phyloP scores from a whole-genome alignment of 2,329 filamentous ascomycete species.

The Penicillium janthinellum region DNA sequence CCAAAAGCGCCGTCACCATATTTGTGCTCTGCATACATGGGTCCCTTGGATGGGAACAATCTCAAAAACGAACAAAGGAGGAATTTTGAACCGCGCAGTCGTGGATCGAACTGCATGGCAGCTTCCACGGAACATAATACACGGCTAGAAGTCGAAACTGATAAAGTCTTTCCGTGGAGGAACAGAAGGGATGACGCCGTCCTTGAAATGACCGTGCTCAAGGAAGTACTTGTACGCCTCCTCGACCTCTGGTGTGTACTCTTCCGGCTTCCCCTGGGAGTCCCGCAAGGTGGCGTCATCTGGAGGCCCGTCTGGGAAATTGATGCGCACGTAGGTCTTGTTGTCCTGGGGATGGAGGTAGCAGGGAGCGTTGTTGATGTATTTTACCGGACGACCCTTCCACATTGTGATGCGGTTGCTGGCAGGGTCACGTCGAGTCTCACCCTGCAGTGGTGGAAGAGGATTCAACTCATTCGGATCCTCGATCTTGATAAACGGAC shows the following conservation, averaged over 20 bases:
- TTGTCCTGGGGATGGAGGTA: slow-evolving; percentile 55
- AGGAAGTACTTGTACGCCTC: slow-evolving; percentile 66
- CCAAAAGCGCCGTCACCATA: background rate
- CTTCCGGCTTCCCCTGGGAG: slow-evolving; percentile 54
- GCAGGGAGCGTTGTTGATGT: slow-evolving; percentile 56
- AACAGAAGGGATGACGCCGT: slow-evolving; percentile 71
- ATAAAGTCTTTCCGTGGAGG: slow-evolving; percentile 79
- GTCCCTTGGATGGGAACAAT: background rate
- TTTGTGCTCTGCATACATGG: background rate
- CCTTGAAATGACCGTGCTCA: slow-evolving; percentile 67
- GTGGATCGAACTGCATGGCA: background rate
- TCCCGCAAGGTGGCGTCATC: slow-evolving; percentile 46
- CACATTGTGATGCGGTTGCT: slow-evolving; percentile 56
- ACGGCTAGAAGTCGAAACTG: slow-evolving; percentile 66
- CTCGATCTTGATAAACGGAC: slow-evolving; percentile 31
- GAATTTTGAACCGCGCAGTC: background rate
- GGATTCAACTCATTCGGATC: slow-evolving; percentile 35
- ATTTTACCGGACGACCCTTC: slow-evolving; percentile 65
- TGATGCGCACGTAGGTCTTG: slow-evolving; percentile 65
- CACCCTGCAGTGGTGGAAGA: slow-evolving; percentile 40
- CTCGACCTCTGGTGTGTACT: slow-evolving; percentile 57
- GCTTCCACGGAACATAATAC: background rate
- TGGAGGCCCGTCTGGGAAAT: slow-evolving; percentile 72
- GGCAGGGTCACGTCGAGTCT: slow-evolving; percentile 38
- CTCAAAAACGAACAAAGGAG: background rate